These are phyloP conservation scores for Coniella lustricola DNA, from an alignment of 2,329 filamentous ascomycete genomes.

Conservation along the genomic window DNA sequence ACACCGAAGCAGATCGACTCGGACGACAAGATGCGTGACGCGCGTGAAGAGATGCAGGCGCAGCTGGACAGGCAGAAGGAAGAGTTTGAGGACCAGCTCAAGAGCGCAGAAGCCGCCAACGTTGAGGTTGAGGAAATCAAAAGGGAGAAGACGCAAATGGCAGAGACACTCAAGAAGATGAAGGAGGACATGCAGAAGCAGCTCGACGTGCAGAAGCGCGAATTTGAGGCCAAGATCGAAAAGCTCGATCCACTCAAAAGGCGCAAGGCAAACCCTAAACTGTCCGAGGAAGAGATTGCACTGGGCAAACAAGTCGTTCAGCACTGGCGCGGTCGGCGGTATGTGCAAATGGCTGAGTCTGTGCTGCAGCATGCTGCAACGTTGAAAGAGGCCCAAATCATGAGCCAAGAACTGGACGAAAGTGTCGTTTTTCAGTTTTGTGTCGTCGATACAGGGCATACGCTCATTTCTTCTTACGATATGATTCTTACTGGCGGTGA, in stretches of 20 bases:
- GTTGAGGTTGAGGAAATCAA: constrained; percentile 78
- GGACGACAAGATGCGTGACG: constrained; percentile 66
- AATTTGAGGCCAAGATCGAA: constrained; percentile 78
- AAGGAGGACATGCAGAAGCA: constrained; percentile 88
- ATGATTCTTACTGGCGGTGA: constrained; percentile 89
- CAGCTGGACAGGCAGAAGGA: constrained; percentile 80
- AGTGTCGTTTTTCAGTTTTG: constrained; percentile 92
- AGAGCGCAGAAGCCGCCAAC: constrained; percentile 65
- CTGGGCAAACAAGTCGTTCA: constrained; percentile 59
- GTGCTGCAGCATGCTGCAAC: constrained; percentile 81
- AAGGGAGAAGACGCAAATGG: constrained; percentile 78
- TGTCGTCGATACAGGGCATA: constrained; percentile 81
- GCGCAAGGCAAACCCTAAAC: constrained; percentile 52
- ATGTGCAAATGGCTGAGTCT: constrained; percentile 88
- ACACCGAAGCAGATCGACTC: constrained; percentile 75
- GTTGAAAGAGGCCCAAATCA: constrained; percentile 92
- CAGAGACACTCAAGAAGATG: constrained; percentile 66
- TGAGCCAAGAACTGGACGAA: constrained; percentile 95
- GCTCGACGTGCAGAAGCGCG: constrained; percentile 72
- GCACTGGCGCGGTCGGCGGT: constrained; percentile 78
- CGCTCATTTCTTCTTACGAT: constrained; percentile 89
- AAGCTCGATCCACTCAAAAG: constrained; percentile 61
- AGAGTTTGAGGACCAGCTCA: constrained; percentile 71
- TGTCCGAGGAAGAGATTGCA: constrained; percentile 66
- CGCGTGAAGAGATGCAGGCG: constrained; percentile 74